Conservation (phyloP, 1,284 basidiomycete genomes). For the Caloboletus firmus region DNA sequence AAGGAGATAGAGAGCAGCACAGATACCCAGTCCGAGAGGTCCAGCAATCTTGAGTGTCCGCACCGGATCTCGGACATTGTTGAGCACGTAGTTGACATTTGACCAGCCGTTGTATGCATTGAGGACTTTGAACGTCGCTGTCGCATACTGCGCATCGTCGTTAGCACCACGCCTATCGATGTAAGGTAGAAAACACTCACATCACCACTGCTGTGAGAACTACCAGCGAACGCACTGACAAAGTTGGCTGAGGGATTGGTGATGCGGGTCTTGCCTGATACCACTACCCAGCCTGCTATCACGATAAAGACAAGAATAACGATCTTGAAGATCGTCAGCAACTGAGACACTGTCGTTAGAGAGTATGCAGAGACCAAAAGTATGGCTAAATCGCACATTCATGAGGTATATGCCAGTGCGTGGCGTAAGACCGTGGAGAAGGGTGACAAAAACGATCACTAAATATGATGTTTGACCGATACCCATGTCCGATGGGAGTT, state of each 20-base stretch:
- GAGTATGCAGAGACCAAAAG: background rate
- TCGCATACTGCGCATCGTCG: constrained; percentile 45
- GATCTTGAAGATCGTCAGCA: constrained; percentile 29
- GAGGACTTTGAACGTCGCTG: constrained; percentile 59
- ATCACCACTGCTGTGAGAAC: constrained; percentile 46
- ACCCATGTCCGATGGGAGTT: background rate
- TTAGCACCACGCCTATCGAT: background rate
- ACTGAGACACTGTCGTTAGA: constrained; percentile 5
- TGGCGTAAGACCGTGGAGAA: constrained; percentile 49
- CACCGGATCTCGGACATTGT: constrained; percentile 53
- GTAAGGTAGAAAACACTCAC: constrained; percentile 22
- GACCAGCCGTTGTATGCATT: constrained; percentile 57
- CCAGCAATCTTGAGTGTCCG: constrained; percentile 56
- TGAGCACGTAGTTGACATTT: constrained; percentile 53
- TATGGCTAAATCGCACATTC: constrained; percentile 38
- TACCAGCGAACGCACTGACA: constrained; percentile 47
- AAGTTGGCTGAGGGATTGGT: constrained; percentile 48
- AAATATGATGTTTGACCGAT: background rate
- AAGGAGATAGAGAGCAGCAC: constrained; percentile 49
- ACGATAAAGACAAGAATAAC: constrained; percentile 28
- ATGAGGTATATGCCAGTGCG: constrained; percentile 47
- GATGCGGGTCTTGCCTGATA: constrained; percentile 48
- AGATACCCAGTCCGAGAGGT: constrained; percentile 49
- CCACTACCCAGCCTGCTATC: constrained; percentile 46
- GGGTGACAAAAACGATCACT: constrained; percentile 46